Conservation (phyloP, 2,329 filamentous ascomycete genomes). For the Penicillium sp. region DNA sequence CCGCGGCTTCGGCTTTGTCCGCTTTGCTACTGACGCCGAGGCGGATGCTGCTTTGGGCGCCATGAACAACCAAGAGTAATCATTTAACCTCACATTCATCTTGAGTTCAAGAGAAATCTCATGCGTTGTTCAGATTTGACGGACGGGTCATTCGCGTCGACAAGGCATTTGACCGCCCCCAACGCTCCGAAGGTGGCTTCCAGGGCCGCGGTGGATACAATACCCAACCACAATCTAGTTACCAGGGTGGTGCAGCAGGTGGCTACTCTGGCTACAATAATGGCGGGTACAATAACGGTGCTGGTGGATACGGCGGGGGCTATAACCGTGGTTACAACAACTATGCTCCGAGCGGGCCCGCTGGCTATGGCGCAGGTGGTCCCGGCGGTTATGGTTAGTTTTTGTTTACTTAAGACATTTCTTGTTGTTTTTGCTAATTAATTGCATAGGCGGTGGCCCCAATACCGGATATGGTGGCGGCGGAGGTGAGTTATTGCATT, state of each 20-base stretch:
- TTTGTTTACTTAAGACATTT: not conserved
- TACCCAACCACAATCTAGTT: conserved; percentile 35
- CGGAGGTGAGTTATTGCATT: conserved; percentile 16
- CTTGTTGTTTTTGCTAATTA: not conserved
- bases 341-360: conserved; percentile 9
- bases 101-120: conserved; percentile 16
- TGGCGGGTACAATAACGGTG: conserved; percentile 18
- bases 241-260: conserved; percentile 40
- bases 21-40: conserved; percentile 59
- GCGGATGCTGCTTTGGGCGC: conserved; percentile 42
- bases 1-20: conserved; percentile 95
- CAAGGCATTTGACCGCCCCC: conserved; percentile 80
- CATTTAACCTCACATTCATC: conserved; percentile 17
- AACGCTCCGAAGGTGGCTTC: conserved; percentile 53
- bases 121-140: conserved; percentile 66
- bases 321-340: conserved; percentile 29
- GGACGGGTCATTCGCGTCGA: conserved; percentile 93
- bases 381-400: conserved; percentile 33
- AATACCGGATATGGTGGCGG: conserved; percentile 31
- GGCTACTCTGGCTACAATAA: conserved; percentile 27
- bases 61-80: conserved; percentile 67
- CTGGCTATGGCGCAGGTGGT: conserved; percentile 27
- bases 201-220: conserved; percentile 48
- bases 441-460: conserved; percentile 20
- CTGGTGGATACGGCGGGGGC: conserved; percentile 31